These are phyloP conservation scores for Quambalaria eucalypti DNA, from an alignment of 1,284 basidiomycete species.

Conservation along the genomic window DNA sequence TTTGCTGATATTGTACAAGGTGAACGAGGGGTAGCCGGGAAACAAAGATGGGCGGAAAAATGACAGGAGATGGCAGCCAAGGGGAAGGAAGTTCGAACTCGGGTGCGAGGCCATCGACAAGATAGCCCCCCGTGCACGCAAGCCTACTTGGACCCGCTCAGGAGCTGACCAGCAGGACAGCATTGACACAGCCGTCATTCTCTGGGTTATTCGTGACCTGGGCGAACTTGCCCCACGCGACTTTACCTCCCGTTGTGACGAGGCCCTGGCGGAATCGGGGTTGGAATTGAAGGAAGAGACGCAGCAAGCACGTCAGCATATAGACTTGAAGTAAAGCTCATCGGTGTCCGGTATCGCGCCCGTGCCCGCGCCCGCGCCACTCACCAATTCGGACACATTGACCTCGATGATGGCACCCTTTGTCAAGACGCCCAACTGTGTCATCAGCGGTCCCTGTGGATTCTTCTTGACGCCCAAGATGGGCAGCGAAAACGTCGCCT, in stretches of 20 bases:
- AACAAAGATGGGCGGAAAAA: neutral
- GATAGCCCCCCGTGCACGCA: too few relatives aligned
- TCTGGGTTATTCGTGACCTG: conserved; percentile 60
- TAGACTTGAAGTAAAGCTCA: neutral
- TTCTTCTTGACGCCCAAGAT: conserved; percentile 99
- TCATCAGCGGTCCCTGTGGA: conserved; percentile 94
- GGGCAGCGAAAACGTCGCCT: conserved; percentile 96
- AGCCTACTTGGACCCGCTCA: too few relatives aligned
- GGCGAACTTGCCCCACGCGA: conserved; percentile 72
- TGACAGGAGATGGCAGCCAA: neutral
- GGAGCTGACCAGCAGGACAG: conserved; percentile 34
- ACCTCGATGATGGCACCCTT: conserved; percentile 98
- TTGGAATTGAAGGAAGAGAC: conserved; percentile 55
- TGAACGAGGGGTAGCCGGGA: neutral
- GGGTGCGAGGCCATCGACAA: neutral
- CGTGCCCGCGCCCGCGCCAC: too few relatives aligned
- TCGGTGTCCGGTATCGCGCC: too few relatives aligned
- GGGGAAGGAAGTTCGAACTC: neutral
- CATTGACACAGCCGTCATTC: conserved; percentile 31
- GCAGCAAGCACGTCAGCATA: neutral
- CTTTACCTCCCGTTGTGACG: conserved; percentile 97
- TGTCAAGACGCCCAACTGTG: conserved; percentile 80
- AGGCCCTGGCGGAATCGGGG: conserved; percentile 63
- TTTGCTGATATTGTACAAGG: neutral
- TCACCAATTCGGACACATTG: conserved; percentile 55